phyloP scores from a whole-genome alignment of 345 rosid genomes.

The Euphorbia tirucalli region DNA sequence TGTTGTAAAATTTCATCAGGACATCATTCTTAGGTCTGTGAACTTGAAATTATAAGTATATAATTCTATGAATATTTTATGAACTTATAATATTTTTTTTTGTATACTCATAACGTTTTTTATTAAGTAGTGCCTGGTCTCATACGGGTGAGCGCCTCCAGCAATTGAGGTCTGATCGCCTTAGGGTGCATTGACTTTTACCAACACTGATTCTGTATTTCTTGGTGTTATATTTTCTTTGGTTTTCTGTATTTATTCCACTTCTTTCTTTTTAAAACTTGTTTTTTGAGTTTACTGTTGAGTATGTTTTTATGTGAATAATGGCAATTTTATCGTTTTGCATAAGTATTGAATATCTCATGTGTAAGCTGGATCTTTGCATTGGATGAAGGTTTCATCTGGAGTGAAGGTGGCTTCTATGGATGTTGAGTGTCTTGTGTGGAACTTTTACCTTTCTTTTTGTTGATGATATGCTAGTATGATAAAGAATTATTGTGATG shows the following conservation, averaged over 20 bases:
- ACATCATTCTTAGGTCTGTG: too few species aligned
- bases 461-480: not conserved
- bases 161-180: too few species aligned
- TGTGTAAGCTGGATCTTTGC: not conserved
- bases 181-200: too few species aligned
- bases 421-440: not conserved
- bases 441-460: not conserved
- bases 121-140: too few species aligned
- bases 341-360: not conserved
- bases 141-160: too few species aligned
- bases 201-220: too few species aligned
- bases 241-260: not conserved
- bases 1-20: too few species aligned
- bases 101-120: too few species aligned
- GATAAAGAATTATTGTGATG: not conserved
- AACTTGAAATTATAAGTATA: too few species aligned
- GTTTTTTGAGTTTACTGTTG: not conserved
- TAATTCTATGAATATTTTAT: too few species aligned
- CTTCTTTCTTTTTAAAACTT: not conserved
- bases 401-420: not conserved
- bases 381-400: not conserved
- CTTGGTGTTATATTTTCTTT: not conserved
- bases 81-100: too few species aligned
- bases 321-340: not conserved
- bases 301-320: not conserved